phyloP scores from a whole-genome alignment of 2,329 filamentous ascomycete species.

The Trichoderma sp. region DNA sequence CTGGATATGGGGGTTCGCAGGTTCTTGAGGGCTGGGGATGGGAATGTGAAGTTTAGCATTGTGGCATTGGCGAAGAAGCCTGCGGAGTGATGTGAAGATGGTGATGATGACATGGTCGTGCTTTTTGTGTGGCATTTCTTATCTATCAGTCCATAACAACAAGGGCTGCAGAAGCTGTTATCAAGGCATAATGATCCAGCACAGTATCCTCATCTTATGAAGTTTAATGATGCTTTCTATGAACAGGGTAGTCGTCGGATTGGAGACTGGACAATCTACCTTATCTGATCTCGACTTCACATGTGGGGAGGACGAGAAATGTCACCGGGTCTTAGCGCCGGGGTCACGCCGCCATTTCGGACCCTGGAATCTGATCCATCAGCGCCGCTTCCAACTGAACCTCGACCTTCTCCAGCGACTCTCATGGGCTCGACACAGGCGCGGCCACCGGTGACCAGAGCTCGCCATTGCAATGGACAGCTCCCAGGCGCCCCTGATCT shows the following conservation, averaged over 20 bases:
- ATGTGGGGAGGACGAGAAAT: conserved; percentile 10
- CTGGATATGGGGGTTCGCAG: conserved; percentile 59
- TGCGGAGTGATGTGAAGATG: neutral
- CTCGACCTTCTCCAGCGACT: neutral
- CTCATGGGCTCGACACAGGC: conserved; percentile 4
- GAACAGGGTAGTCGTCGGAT: too few species aligned
- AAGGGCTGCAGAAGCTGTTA: neutral
- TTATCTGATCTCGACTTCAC: conserved; percentile 16
- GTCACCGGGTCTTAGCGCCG: conserved; percentile 19
- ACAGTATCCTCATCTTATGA: neutral
- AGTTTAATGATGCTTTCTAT: too few species aligned
- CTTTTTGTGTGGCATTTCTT: neutral
- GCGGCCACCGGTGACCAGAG: neutral
- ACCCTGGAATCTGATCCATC: neutral
- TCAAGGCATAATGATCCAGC: too few species aligned
- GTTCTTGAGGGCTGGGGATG: conserved; percentile 45
- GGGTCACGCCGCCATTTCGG: conserved; percentile 26
- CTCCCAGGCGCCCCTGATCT: conserved; percentile 46
- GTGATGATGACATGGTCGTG: neutral
- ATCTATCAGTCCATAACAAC: neutral
- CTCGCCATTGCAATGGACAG: conserved; percentile 39
- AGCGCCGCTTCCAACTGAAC: neutral
- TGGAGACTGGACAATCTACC: neutral
- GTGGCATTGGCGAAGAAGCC: conserved; percentile 40
- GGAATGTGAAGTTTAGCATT: conserved; percentile 46